These are phyloP conservation scores for Lachancea mirantina DNA, from an alignment of 805 yeast species.

Conservation along the genomic window DNA sequence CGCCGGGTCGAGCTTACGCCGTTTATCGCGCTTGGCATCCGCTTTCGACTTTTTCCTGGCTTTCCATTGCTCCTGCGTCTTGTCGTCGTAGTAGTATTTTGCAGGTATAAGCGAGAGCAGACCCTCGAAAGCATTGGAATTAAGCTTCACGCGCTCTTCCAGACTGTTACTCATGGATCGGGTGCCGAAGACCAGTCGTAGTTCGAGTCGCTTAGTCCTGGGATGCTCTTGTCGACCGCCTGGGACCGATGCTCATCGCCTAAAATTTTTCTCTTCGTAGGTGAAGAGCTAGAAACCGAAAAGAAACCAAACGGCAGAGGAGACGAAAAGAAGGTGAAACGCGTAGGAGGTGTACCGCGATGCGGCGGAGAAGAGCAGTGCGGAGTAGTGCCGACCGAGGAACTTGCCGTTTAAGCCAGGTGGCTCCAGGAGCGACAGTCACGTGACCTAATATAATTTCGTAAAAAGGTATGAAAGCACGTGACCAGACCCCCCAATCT, in stretches of 20 bases:
- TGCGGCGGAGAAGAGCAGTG: too few relatives aligned
- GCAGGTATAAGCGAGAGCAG: constrained; percentile 88
- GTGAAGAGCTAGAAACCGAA: too few relatives aligned
- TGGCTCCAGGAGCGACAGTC: too few relatives aligned
- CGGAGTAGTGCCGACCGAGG: too few relatives aligned
- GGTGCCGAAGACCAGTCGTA: not conserved
- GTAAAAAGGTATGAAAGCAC: too few relatives aligned
- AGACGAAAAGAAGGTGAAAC: too few relatives aligned
- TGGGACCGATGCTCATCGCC: constrained; percentile 10
- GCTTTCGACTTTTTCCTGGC: constrained; percentile 68
- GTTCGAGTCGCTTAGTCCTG: constrained; percentile 3
- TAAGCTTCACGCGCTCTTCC: constrained; percentile 71
- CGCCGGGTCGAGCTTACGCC: constrained; percentile 70
- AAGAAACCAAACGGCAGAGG: too few relatives aligned
- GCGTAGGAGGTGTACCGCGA: too few relatives aligned
- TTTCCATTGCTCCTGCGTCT: constrained; percentile 85
- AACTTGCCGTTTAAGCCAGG: too few relatives aligned
- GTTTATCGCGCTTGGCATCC: constrained; percentile 53
- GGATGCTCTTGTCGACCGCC: too few relatives aligned
- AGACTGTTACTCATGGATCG: constrained; percentile 48
- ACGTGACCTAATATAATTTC: too few relatives aligned
- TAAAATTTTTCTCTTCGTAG: constrained; percentile 10
- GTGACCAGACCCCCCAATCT: too few relatives aligned
- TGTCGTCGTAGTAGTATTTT: constrained; percentile 87
- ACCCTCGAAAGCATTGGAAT: constrained; percentile 81